These are phyloP conservation scores for Harringtonia aguacate DNA, from an alignment of 2,329 filamentous ascomycete genomes.

Conservation along the genomic window DNA sequence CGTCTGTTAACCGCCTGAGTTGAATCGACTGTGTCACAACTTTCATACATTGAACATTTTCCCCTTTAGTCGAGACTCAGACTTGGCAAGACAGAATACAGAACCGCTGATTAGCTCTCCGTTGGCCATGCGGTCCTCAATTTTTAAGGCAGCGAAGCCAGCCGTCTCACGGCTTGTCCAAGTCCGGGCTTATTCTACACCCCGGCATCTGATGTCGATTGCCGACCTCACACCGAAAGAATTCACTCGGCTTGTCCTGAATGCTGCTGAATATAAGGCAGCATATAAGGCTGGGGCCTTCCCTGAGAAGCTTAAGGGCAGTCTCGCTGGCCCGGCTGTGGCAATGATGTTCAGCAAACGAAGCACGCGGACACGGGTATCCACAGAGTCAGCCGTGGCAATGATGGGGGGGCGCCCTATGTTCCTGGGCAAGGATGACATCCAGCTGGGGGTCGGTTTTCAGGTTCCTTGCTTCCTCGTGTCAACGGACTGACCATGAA, in stretches of 20 bases:
- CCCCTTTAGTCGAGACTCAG: not conserved
- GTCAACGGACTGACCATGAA: not conserved
- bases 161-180: conserved; percentile 22
- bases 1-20: not conserved
- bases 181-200: conserved; percentile 36
- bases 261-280: conserved; percentile 68
- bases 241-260: conserved; percentile 70
- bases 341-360: conserved; percentile 97
- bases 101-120: too few species aligned
- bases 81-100: too few species aligned
- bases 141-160: conserved; percentile 15
- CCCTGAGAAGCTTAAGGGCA: conserved; percentile 49
- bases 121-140: conserved; percentile 10
- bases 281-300: conserved; percentile 49
- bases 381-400: conserved; percentile 84
- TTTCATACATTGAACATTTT: not conserved
- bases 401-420: conserved; percentile 86
- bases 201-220: conserved; percentile 87
- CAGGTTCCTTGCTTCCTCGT: not conserved
- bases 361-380: conserved; percentile 85
- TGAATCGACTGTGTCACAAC: conserved; percentile 14
- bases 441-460: conserved; percentile 70
- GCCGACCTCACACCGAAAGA: conserved; percentile 72
- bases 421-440: conserved; percentile 93
- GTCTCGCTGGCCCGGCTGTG: conserved; percentile 66